Base-by-base conservation (phyloP, 176 grass and related monocot species). In the Stipa capillata region DNA sequence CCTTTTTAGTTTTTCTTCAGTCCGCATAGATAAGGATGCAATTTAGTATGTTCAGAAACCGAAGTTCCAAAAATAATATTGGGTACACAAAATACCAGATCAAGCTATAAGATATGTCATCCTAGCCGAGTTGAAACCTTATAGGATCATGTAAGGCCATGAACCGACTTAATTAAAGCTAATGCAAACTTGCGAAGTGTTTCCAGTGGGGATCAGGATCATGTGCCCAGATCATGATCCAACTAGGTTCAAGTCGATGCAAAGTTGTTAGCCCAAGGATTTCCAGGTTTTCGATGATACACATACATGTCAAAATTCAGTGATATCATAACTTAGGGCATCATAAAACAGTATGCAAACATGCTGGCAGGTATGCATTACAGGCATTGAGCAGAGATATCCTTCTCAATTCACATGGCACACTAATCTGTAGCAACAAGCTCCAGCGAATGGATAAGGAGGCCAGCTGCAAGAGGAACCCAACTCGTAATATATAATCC, bases 381-480 rank as follows among this genome's bases (percentile, higher is more conserved):
- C 68, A 32, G n/a, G 24, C 57, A 59, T 5, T 37, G 37, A 83
- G 57, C 76, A 62, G 45, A 45, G 63, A 88, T 69, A 44, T 37
- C 24, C 14, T 14, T 68, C 6, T 0, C 15, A 28, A 9, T 64
- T 84, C 82, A 70, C 87, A 80, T 76, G 69, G 24, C 54, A 50
- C 52, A 42, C 11, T 54, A 20, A 23, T n/a, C n/a, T n/a, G n/a
- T n/a, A n/a, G n/a, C 41, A 9, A n/a, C n/a, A 43, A 41, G 24
- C 67, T 74, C 31, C 11, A 21, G 81, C 81, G 24, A 84, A 79
- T 88, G 9, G 58, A 56, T 11, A 32, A 34, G 67, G 40, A 67
- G 47, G 49, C 49, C 80, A 88, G 64, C 42, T 72, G 64, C 41
- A 73, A 82, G 24, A 25, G 52, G 44, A 82, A 86, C 58, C 63